These are phyloP conservation scores for Penicillium cataractarum DNA, from an alignment of 495 filamentous ascomycete genomes.

Conservation along the genomic window DNA sequence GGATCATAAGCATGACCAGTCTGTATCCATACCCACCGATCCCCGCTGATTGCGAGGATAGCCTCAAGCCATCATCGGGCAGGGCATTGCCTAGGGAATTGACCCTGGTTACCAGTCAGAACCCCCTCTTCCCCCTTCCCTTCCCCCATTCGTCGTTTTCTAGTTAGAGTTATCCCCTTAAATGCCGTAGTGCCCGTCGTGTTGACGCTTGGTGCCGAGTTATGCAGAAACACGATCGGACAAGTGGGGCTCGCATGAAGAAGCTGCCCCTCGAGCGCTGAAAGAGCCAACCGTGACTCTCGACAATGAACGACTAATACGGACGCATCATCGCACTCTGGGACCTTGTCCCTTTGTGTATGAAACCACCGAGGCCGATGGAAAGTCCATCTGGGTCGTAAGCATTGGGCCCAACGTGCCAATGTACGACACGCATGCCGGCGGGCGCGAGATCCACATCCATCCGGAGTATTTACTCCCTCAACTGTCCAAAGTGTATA, in stretches of 20 bases:
- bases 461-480: constrained; percentile 20
- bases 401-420: constrained; percentile 16
- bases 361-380: constrained; percentile 14
- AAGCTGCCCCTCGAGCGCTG: constrained; percentile 15
- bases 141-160: not conserved
- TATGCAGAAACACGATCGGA: constrained; percentile 18
- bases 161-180: not conserved
- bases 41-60: constrained; percentile 20
- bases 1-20: constrained; percentile 13
- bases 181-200: not conserved
- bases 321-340: constrained; percentile 21
- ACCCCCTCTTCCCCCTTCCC: not conserved
- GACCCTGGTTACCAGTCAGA: constrained; percentile 17
- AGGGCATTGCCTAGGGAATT: constrained; percentile 14
- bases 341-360: constrained; percentile 23
- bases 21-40: constrained; percentile 23
- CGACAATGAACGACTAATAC: constrained; percentile 15
- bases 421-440: constrained; percentile 26
- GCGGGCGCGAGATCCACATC: constrained; percentile 28
- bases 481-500: constrained; percentile 18
- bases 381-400: constrained; percentile 22
- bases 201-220: constrained; percentile 6
- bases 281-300: constrained; percentile 2
- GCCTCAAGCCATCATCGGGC: constrained; percentile 4
- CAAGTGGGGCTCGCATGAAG: constrained; percentile 18